A percentile compares a stretch with the other conserved stretches of the same genome.
These are phyloP conservation scores for Begonia fuchsioides DNA, from an alignment of 306 rosid species.

Conservation along the genomic window DNA sequence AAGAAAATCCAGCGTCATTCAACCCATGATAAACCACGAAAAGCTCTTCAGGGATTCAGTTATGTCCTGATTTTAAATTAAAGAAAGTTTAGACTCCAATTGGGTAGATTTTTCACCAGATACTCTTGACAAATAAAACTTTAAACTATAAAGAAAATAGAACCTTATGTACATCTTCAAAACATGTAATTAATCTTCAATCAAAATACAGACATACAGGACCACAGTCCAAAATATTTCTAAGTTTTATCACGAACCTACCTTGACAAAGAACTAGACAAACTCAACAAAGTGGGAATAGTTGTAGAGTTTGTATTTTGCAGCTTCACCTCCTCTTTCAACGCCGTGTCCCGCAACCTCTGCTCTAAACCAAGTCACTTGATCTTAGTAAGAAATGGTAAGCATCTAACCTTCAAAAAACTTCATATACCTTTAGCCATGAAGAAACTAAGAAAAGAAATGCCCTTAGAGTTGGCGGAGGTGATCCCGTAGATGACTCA, in stretches of 20 bases:
- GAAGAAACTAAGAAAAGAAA: slow-evolving; percentile 49
- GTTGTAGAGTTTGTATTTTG: slow-evolving; percentile 21
- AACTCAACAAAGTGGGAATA: slow-evolving; percentile 65
- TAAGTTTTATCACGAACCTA: slow-evolving; percentile 12
- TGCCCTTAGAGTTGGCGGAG: slow-evolving; percentile 67
- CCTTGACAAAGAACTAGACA: slow-evolving; percentile 80
- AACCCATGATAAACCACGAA: no score
- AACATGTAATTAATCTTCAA: no score
- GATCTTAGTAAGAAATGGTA: slow-evolving; percentile 1
- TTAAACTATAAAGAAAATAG: slow-evolving; percentile 1
- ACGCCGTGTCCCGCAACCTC: slow-evolving; percentile 56
- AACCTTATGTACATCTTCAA: no score
- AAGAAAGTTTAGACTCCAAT: no score
- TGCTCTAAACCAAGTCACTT: slow-evolving; percentile 14
- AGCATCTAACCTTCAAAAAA: neutral
- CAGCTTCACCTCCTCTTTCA: slow-evolving; percentile 51
- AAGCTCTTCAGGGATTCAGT: no score
- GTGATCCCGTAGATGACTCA: slow-evolving; percentile 23
- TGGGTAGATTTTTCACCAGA: no score
- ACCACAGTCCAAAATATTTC: neutral
- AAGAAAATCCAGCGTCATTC: no score
- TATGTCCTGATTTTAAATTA: no score
- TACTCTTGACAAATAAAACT: neutral
- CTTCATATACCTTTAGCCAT: slow-evolving; percentile 55
- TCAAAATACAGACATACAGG: neutral